Base-by-base conservation (phyloP, 768 basidiomycete species). In the Asterophora lycoperdoides region DNA sequence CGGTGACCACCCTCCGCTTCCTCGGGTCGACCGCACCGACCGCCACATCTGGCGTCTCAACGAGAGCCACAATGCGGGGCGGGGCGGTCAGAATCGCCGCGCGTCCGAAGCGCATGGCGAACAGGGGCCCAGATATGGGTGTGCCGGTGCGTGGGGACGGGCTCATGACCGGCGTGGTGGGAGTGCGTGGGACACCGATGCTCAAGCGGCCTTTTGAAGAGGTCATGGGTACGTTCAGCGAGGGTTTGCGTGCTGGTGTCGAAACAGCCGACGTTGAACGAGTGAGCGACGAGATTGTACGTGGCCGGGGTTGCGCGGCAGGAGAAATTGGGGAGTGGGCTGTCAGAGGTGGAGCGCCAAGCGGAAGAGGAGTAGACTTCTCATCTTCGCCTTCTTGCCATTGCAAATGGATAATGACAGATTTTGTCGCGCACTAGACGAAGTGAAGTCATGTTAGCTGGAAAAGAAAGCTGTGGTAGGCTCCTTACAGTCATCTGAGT, bases 1-100 rank as follows among this genome's bases (percentile, higher is more conserved):
- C 87, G 46, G 89, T 92, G 11, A 91, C 85, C 1, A 93, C 88
- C 41, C 92, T 71, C 56, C 86, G 74, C 74, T 93, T 90, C 64
- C 76, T 72, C 14, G 89, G 81, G 64, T 94, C 92, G 8, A 93
- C 87, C 18, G 91, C 88, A 8, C 92, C 92, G 32, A 91, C 81
- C n/a, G 83, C 90, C 8, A 92, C 84, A 61, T 93, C 92, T 0
- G 90, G 89, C 8, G 89, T 92, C 64, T 88, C 88, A 14, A 93
- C 84, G 26, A 93, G 70, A 4, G 85, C 89, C 14, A 93, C 78
- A 23, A 93, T 68, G 60, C 83, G 83, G 13, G 92, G 91, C n/a
- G 89, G 86, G 13, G 86, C 86, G 9, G 86, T 89, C 66, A 92
- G 66, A 37, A 87, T 82, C 11, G 87, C 81, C 0, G 88, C 86